Conservation (phyloP, 331 rosid genomes). For the Cydonia oblonga region DNA sequence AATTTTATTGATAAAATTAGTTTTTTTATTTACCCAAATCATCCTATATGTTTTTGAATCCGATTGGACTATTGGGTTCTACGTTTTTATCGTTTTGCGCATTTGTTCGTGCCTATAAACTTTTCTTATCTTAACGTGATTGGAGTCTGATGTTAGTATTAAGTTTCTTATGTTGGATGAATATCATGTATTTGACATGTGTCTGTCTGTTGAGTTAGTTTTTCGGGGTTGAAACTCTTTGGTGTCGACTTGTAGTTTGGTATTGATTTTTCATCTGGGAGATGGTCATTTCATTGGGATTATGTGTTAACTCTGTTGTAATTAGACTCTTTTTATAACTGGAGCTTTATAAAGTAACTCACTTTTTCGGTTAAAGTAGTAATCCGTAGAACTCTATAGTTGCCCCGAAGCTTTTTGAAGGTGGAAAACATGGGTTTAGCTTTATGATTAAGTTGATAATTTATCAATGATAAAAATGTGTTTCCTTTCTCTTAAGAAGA, state of each 20-base stretch:
- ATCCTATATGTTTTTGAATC: neutral
- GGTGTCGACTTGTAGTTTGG: neutral
- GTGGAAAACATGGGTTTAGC: too few relatives aligned
- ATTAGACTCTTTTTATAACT: neutral
- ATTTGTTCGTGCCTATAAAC: neutral
- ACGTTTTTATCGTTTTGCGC: neutral
- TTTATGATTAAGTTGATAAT: too few relatives aligned
- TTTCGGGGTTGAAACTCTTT: neutral
- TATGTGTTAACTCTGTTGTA: neutral
- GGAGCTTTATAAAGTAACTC: neutral
- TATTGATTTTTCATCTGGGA: neutral
- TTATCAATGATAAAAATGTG: too few relatives aligned
- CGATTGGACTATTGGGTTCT: neutral
- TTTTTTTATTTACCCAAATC: neutral
- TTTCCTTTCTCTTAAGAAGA: too few relatives aligned
- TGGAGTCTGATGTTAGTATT: neutral
- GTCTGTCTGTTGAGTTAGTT: neutral
- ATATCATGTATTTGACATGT: neutral
- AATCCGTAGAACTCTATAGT: neutral
- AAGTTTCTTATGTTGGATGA: neutral
- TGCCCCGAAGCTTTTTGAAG: too few relatives aligned
- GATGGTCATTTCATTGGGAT: neutral
- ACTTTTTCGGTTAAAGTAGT: neutral
- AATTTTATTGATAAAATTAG: slow-evolving; percentile 6
- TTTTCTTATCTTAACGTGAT: neutral